A percentile compares a stretch with the other conserved stretches of the same genome.
These are phyloP conservation scores for Neopestalotiopsis clavispora DNA, from an alignment of 2,329 filamentous ascomycete genomes.

Conservation along the genomic window DNA sequence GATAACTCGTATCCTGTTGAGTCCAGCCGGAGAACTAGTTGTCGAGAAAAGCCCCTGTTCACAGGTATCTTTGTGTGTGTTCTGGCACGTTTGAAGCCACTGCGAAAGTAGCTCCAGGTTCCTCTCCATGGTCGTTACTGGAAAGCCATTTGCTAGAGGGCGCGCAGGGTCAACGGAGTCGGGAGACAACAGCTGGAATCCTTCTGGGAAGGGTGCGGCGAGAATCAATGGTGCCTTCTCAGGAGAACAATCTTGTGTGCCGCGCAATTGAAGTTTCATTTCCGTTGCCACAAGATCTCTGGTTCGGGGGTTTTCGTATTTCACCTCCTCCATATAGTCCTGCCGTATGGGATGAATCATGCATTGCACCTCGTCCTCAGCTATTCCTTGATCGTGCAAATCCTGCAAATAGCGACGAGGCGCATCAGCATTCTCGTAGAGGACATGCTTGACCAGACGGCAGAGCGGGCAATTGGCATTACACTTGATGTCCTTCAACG, in stretches of 20 bases:
- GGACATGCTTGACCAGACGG: constrained; percentile 4
- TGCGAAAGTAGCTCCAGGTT: neutral
- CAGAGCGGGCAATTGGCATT: constrained; percentile 7
- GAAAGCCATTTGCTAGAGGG: constrained; percentile 3
- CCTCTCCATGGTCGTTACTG: neutral
- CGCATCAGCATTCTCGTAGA: neutral
- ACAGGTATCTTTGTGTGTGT: neutral
- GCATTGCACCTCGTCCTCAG: too few species aligned
- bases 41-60: neutral
- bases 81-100: neutral
- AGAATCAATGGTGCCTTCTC: neutral
- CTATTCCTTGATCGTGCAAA: too few species aligned
- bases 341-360: too few species aligned
- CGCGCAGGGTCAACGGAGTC: neutral
- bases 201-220: neutral
- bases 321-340: too few species aligned
- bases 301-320: too few species aligned
- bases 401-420: too few species aligned
- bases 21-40: neutral
- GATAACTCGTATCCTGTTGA: neutral
- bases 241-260: neutral
- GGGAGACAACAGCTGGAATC: constrained; percentile 10
- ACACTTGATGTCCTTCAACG: neutral
- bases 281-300: too few species aligned
- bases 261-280: too few species aligned